Conservation (phyloP, 176 grass and related monocot genomes). For the Saccharum spontaneum region DNA sequence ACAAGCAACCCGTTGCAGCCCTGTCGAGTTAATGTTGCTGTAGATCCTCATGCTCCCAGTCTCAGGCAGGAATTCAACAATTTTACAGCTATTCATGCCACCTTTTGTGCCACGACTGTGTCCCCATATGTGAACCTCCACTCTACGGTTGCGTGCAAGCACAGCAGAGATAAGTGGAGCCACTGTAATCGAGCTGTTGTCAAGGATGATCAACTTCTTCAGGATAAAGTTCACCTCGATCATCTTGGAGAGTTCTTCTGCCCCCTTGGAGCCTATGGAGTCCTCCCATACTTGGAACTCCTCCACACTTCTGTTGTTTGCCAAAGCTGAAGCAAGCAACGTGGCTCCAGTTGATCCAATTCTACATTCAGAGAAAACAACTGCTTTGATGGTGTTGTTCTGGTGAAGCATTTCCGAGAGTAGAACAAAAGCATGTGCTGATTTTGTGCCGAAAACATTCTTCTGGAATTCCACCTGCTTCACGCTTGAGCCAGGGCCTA, state of each 20-base stretch:
- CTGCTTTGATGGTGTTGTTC: constrained; percentile 58
- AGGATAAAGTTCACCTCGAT: constrained; percentile 84
- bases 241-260: constrained; percentile 86
- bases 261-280: constrained; percentile 70
- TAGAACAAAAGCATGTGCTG: constrained; percentile 27
- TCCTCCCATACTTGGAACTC: constrained; percentile 92
- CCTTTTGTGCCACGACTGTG: constrained; percentile 23
- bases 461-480: constrained; percentile 82
- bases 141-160: constrained; percentile 63
- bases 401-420: constrained; percentile 67
- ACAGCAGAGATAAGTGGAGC: constrained; percentile 80
- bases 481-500: constrained; percentile 50
- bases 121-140: constrained; percentile 90
- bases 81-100: constrained; percentile 43
- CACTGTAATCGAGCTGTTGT: constrained; percentile 63
- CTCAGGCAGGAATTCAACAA: constrained; percentile 76
- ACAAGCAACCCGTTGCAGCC: constrained; percentile 58
- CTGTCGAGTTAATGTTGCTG: constrained; percentile 48
- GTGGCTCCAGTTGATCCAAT: constrained; percentile 58
- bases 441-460: constrained; percentile 57
- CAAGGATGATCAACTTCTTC: constrained; percentile 68
- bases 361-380: constrained; percentile 65
- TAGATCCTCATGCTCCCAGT: constrained; percentile 71
- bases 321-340: constrained; percentile 74
- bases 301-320: constrained; percentile 67